Evolutionary conservation across 2,329 filamentous ascomycete genomes (phyloP), one percentile per base, ranked within the genome.

Genomic region (Neophaeococcomyces mojaviensis): DNA sequence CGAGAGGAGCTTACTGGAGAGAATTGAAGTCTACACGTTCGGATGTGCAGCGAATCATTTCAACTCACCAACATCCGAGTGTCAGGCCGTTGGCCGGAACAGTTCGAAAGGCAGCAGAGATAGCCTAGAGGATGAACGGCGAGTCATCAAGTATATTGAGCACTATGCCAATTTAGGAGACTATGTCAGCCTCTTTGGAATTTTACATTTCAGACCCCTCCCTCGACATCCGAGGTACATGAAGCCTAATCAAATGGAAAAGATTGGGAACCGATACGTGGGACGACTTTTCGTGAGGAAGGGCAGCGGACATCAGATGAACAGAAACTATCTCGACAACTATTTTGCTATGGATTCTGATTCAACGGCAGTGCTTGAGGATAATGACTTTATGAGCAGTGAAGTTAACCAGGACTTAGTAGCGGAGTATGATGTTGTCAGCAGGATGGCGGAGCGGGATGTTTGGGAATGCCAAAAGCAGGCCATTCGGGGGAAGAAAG

Each of bases 41-140:
- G 86, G 84, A 22, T 84, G 79, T 47, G 85, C 84, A 0, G 82
- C 86, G 0, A 87, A 87, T 57, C 84, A 89, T 61, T 89, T 88
- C 68, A 88, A 88, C 62, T 87, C 88, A 52, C 86, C 85, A 0
- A 48, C 55, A 67, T 0, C 47, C 60, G 46, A 39, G n/a, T n/a
- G n/a, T n/a, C n/a, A n/a, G n/a, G n/a, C n/a, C n/a, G n/a, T n/a
- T n/a, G n/a, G n/a, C n/a, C n/a, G n/a, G n/a, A n/a, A n/a, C n/a
- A n/a, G n/a, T n/a, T n/a, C n/a, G n/a, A n/a, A n/a, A n/a, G n/a
- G n/a, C n/a, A n/a, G n/a, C n/a, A n/a, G n/a, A n/a, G n/a, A n/a
- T n/a, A n/a, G n/a, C n/a, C n/a, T n/a, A n/a, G n/a, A 50, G 44
- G 39, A 20, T n/a, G 4, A 68, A 71, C 50, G 66, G 69, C 33